A percentile compares a stretch with the other conserved stretches of the same genome.
Evolutionary conservation across 2,329 filamentous ascomycete species (phyloP).

Genomic region (Trichoderma atroviride): DNA sequence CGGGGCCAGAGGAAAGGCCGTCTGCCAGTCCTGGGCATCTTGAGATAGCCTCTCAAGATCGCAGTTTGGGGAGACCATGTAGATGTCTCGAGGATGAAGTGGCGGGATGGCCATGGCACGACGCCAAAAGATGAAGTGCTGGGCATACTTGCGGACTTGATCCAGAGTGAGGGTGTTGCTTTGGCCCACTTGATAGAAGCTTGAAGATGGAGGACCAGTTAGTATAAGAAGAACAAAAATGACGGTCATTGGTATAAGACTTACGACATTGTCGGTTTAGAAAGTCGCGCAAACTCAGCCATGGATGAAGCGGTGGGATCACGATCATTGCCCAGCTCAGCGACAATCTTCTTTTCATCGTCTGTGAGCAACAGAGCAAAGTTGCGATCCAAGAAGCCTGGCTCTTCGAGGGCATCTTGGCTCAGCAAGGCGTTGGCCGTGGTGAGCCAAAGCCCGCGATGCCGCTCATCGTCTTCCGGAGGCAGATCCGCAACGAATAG

Average conservation of each 20-base stretch:
- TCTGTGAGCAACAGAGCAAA: conserved; percentile 84
- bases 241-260: background rate
- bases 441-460: conserved; percentile 81
- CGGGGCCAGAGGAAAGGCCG: conserved; percentile 80
- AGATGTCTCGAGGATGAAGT: conserved; percentile 84
- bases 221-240: background rate
- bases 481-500: conserved; percentile 75
- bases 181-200: conserved; percentile 70
- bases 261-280: conserved; percentile 65
- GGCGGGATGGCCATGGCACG: conserved; percentile 89
- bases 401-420: conserved; percentile 68
- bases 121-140: conserved; percentile 95
- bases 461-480: conserved; percentile 66
- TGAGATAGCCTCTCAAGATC: conserved; percentile 71
- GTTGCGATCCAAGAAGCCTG: conserved; percentile 75
- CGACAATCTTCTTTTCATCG: conserved; percentile 72
- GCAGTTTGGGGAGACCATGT: conserved; percentile 89
- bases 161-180: conserved; percentile 72
- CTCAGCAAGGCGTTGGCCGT: conserved; percentile 77
- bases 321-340: conserved; percentile 75
- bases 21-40: conserved; percentile 72
- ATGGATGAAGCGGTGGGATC: conserved; percentile 77
- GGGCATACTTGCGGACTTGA: conserved; percentile 84
- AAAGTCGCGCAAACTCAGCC: conserved; percentile 79
- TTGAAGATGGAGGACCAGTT: conserved; percentile 29